Evolutionary conservation across 2,329 filamentous ascomycete species (phyloP).

Genomic region (Teratosphaeria gauchensis): DNA sequence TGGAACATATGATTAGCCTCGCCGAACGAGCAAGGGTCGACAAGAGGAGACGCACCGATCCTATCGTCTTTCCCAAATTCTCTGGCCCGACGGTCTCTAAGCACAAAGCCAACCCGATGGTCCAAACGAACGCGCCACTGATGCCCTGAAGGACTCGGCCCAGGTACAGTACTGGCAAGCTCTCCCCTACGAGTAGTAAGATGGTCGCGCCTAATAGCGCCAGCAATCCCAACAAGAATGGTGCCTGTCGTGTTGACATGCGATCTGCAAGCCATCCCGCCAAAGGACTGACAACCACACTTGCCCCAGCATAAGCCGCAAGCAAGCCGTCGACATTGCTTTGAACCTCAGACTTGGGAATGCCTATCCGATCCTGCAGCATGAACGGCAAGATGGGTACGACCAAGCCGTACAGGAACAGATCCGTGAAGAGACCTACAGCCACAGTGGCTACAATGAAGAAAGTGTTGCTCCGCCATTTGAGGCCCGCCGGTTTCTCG

Average conservation of each 20-base stretch:
- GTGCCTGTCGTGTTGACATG: slow-evolving; percentile 43
- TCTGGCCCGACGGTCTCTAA: slow-evolving; percentile 49
- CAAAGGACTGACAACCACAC: slow-evolving; percentile 42
- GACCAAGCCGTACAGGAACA: slow-evolving; percentile 51
- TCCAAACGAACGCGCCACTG: slow-evolving; percentile 51
- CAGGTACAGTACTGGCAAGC: slow-evolving; percentile 38
- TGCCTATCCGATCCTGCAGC: slow-evolving; percentile 40
- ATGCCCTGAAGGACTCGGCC: slow-evolving; percentile 50
- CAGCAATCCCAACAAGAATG: slow-evolving; percentile 48
- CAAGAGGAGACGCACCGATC: slow-evolving; percentile 34
- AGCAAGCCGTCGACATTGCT: slow-evolving; percentile 44
- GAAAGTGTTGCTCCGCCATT: slow-evolving; percentile 48
- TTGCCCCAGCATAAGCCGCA: slow-evolving; percentile 45
- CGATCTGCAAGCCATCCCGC: slow-evolving; percentile 48
- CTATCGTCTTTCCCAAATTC: slow-evolving; percentile 53
- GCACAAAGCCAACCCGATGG: slow-evolving; percentile 48
- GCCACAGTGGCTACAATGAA: slow-evolving; percentile 52
- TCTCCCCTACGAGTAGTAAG: slow-evolving; percentile 43
- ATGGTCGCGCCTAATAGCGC: slow-evolving; percentile 46
- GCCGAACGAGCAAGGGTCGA: background rate
- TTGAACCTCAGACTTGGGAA: slow-evolving; percentile 43
- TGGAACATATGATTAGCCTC: background rate
- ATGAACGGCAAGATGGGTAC: slow-evolving; percentile 51
- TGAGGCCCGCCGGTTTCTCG: slow-evolving; percentile 28
- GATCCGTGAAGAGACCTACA: slow-evolving; percentile 47